These are phyloP conservation scores for Colletotrichum neosansevieriae DNA, from an alignment of 2,329 filamentous ascomycete species.

Conservation along the genomic window DNA sequence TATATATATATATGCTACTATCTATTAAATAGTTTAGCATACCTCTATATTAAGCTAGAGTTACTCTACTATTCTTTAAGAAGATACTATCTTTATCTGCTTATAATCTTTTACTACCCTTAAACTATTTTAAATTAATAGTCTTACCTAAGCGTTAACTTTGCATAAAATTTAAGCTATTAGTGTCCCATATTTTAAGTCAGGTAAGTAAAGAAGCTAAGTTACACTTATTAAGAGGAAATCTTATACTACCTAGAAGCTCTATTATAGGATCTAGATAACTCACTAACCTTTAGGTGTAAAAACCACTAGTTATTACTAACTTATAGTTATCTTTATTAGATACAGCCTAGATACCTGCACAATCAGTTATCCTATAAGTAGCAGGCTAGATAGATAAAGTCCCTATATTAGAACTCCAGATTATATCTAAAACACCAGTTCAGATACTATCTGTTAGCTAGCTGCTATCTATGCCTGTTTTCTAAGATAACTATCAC, in stretches of 20 bases:
- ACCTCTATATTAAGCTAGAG: background rate
- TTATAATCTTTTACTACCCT: background rate
- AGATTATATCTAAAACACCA: background rate
- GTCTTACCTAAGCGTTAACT: background rate
- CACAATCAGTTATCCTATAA: background rate
- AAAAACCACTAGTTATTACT: background rate
- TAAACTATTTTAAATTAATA: background rate
- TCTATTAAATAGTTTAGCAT: background rate
- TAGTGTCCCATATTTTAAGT: background rate
- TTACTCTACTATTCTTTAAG: background rate
- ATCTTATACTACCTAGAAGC: background rate
- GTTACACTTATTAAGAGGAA: background rate
- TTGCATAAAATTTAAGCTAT: background rate
- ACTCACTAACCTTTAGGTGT: background rate
- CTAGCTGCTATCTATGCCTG: background rate
- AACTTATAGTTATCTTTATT: background rate
- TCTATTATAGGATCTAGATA: background rate
- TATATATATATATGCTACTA: background rate
- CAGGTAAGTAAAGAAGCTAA: background rate
- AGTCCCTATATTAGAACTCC: background rate
- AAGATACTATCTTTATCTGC: background rate
- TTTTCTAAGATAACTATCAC: background rate
- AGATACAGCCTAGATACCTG: background rate
- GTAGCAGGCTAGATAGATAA: background rate
- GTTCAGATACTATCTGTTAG: background rate